These are phyloP conservation scores for Fusarium pilosicola DNA, from an alignment of 2,329 filamentous ascomycete genomes.

Conservation along the genomic window DNA sequence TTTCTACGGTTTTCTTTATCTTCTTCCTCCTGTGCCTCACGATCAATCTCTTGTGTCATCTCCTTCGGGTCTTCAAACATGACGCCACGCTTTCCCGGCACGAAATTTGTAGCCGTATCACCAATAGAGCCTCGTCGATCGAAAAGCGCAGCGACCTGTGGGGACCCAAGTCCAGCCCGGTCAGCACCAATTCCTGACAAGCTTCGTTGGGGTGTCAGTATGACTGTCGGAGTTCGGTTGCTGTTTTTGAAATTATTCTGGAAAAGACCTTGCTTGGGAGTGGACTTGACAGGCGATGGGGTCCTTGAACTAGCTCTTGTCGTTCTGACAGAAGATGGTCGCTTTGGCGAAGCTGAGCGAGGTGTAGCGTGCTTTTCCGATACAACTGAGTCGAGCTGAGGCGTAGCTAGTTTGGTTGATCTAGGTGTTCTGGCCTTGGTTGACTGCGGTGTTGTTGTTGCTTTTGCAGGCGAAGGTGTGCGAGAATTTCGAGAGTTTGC, in stretches of 20 bases:
- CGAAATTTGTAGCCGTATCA: slow-evolving; percentile 71
- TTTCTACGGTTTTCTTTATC: slow-evolving; percentile 68
- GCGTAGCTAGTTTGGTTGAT: slow-evolving; percentile 40
- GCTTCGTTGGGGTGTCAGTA: slow-evolving; percentile 65
- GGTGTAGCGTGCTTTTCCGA: slow-evolving; percentile 21
- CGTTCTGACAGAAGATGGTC: slow-evolving; percentile 9
- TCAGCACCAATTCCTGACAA: slow-evolving; percentile 77
- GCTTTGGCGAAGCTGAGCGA: slow-evolving; percentile 37
- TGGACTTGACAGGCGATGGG: slow-evolving; percentile 38
- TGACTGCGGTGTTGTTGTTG: slow-evolving; percentile 35
- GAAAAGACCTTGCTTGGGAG: slow-evolving; percentile 58
- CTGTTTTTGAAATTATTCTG: slow-evolving; percentile 64
- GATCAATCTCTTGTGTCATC: slow-evolving; percentile 71
- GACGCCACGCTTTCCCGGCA: slow-evolving; percentile 63
- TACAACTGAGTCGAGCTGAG: slow-evolving; percentile 29
- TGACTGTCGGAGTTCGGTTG: slow-evolving; percentile 68
- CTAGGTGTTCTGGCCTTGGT: slow-evolving; percentile 39
- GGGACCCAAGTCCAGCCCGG: slow-evolving; percentile 77
- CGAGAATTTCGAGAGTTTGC: slow-evolving; percentile 30
- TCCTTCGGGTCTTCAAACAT: slow-evolving; percentile 73
- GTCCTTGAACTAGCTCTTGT: slow-evolving; percentile 35
- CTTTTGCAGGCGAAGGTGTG: slow-evolving; percentile 43
- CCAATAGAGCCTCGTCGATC: slow-evolving; percentile 78
- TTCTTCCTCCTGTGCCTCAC: slow-evolving; percentile 67
- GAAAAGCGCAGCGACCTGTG: slow-evolving; percentile 75